A percentile compares a stretch with the other conserved stretches of the same genome.
Conservation (phyloP, 2,329 filamentous ascomycete genomes). For the Neopestalotiopsis rosae region DNA sequence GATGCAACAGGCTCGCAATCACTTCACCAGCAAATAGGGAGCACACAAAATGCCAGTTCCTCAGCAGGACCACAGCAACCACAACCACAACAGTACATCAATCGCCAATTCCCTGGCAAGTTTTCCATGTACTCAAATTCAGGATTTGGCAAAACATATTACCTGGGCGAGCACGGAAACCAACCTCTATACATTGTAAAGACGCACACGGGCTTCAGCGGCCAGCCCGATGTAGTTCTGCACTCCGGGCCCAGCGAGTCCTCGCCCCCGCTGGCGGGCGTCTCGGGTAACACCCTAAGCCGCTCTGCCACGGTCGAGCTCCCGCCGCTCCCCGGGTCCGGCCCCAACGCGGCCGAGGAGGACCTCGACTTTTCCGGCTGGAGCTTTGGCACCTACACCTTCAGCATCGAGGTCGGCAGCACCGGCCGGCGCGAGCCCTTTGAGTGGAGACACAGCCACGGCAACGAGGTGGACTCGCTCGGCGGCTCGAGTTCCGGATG, state of each 20-base stretch:
- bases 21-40: neutral
- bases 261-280: conserved; percentile 25
- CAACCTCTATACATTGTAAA: conserved; percentile 26
- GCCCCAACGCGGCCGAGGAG: conserved; percentile 1
- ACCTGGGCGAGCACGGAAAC: conserved; percentile 27
- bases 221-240: conserved; percentile 26
- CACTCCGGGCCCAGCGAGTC: conserved; percentile 23
- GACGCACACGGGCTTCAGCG: conserved; percentile 23
- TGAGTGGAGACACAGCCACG: conserved; percentile 31
- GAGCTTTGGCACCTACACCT: conserved; percentile 16
- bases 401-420: conserved; percentile 25
- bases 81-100: conserved; percentile 1
- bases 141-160: conserved; percentile 21
- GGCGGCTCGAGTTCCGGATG: conserved; percentile 24
- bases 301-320: conserved; percentile 6
- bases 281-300: conserved; percentile 4
- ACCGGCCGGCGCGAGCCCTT: conserved; percentile 28
- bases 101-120: conserved; percentile 11
- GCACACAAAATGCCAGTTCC: neutral
- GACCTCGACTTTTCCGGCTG: conserved; percentile 5
- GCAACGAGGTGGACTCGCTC: conserved; percentile 26
- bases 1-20: neutral
- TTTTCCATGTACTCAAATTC: conserved; percentile 1
- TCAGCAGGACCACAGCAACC: neutral
- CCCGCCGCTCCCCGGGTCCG: conserved; percentile 10